Evolutionary conservation across 345 rosid genomes (phyloP), one percentile per base, ranked within the genome.

Genomic region (Carallia brachiata): DNA sequence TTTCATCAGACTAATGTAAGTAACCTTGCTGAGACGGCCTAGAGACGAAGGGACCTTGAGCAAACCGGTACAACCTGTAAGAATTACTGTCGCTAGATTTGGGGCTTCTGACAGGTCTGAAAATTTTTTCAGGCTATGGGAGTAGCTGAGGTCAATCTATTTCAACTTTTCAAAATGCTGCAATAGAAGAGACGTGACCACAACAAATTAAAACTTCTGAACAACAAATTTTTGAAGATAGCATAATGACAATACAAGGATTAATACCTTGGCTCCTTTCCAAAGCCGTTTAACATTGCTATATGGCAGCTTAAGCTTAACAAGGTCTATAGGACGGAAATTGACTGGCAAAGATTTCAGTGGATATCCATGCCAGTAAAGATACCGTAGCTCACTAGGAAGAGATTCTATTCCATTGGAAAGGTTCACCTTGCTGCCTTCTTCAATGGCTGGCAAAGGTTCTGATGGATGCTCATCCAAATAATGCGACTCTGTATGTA

Each of bases 101-200:
- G 37, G 32, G 7, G 59, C n/a, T 52, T 53, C 4, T 27, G 61
- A 36, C 61, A 66, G 6, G 52, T 73, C 67, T 2, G 71, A 63
- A 12, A 61, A 61, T 40, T 44, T 50, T 0, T 23, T 62, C 36
- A 73, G 60, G 15, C 30, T 9, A 30, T 15, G n/a, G 15, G 56
- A 73, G 57, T 67, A 44, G 8, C 36, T 39, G 47, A 67, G 63
- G 28, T 73, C 62, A 27, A 73, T 6, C 8, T 52, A 1, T 23
- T 31, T 73, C 52, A 73, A 67, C 31, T 68, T 66, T 27, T 4
- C 55, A 37, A 73, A 56, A 23, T 27, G 28, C 72, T 73, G 58
- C 52, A 61, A 36, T 19, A 19, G 10, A 63, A 53, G 56, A 28
- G 15, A 34, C 2, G 9, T 47, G 7, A 66, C 16, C 32, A 52